These are phyloP conservation scores for Pistacia vera DNA, from an alignment of 345 rosid genomes.

Conservation along the genomic window DNA sequence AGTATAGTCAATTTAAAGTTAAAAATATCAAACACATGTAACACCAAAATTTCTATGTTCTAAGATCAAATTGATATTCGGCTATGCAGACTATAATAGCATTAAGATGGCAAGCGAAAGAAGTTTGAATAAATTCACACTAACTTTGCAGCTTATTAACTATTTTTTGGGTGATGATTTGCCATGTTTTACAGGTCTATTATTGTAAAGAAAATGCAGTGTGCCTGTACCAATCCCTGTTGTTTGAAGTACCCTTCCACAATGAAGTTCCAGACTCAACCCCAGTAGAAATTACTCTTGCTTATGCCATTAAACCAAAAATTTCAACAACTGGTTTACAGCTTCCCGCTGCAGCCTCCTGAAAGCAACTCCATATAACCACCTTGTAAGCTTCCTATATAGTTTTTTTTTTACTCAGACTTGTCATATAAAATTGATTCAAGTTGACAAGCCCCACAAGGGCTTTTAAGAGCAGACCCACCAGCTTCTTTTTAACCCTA, in stretches of 20 bases:
- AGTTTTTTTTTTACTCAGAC: neutral
- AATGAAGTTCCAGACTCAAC: too few relatives aligned
- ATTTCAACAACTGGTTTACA: constrained; percentile 46
- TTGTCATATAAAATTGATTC: neutral
- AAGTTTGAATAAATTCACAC: neutral
- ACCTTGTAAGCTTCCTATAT: constrained; percentile 11
- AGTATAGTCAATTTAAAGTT: neutral
- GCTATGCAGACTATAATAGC: too few relatives aligned
- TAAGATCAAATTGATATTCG: too few relatives aligned
- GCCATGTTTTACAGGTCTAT: constrained; percentile 45
- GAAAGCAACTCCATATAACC: constrained; percentile 18
- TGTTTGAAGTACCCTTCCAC: too few relatives aligned
- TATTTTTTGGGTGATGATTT: too few relatives aligned
- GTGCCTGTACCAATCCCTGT: constrained; percentile 81
- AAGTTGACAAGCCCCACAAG: too few relatives aligned
- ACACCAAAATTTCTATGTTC: too few relatives aligned
- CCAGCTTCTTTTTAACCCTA: too few relatives aligned
- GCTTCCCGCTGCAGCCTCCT: constrained; percentile 37
- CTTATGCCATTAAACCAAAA: constrained; percentile 61
- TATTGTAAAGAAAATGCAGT: constrained; percentile 97
- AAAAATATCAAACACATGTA: too few relatives aligned
- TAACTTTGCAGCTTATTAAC: neutral
- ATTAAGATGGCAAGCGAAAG: neutral
- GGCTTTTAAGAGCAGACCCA: too few relatives aligned
- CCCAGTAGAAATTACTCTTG: constrained; percentile 39